Evolutionary conservation across 495 filamentous ascomycete genomes (phyloP), one percentile per base, ranked within the genome.

Genomic region (Pyrenula aspistea): DNA sequence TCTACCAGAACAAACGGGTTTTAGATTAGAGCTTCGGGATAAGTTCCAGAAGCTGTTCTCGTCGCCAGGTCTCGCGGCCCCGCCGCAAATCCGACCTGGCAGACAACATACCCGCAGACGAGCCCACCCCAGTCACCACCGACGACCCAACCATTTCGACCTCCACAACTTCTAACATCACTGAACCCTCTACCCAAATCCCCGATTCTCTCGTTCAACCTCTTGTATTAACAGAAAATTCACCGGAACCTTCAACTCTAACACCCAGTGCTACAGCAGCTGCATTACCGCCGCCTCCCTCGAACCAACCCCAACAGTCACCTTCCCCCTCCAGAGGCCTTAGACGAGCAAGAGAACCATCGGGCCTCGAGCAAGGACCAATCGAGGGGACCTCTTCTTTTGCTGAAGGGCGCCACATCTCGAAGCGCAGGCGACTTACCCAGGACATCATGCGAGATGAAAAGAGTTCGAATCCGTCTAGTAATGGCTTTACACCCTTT

Each of bases 351-450:
- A 36, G 50, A 22, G 49, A 56, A 22, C 54, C 55, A 19, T 59
- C 24, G 58, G 60, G 53, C 60, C 55, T 0, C 51, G 57, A 25
- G 15, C 25, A 36, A 49, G 51, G 50, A 49, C 12, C 51, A 10
- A 54, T 24, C 19, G 54, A 59, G 24, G 53, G 15, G 21, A 23
- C 2, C 22, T 47, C 15, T 22, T 24, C 2, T 25, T 25, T 20
- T 25, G 25, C 42, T 10, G 51, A 22, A 36, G 25, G 55, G 54
- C 31, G 31, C 31, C 31, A 42, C 15, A 42, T 42, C 71, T 62
- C 68, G 76, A 85, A 85, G 76, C 83, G 83, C 66, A 78, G 77
- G 71, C 81, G 81, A 65, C 71, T 77, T 69, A 68, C 69, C 69
- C 65, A 67, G 55, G 64, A 65, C 70, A 83, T 66, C 61, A 85